phyloP scores from a whole-genome alignment of 805 yeast species.

The Lachancea quebecensis region DNA sequence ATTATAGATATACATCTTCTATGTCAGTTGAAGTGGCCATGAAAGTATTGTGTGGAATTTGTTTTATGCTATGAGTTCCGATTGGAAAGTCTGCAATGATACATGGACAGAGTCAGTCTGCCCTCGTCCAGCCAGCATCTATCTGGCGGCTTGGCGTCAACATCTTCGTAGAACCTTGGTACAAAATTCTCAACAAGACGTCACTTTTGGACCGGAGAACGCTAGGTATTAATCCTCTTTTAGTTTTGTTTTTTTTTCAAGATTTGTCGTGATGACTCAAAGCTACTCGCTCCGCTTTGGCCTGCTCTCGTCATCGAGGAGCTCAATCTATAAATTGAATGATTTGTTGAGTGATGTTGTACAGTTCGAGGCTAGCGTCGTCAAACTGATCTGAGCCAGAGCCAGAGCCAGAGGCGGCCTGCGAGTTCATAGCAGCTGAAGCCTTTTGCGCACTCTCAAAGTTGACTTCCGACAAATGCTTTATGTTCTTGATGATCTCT shows the following conservation, averaged over 20 bases:
- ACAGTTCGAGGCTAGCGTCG: slow-evolving; percentile 58
- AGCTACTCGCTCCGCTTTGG: too few relatives aligned
- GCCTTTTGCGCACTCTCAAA: slow-evolving; percentile 13
- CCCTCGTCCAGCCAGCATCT: too few relatives aligned
- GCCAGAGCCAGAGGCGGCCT: slow-evolving; percentile 24
- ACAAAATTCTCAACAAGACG: too few relatives aligned
- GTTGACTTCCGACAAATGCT: slow-evolving; percentile 37
- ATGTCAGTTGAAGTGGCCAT: background rate
- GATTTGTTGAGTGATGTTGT: slow-evolving; percentile 61
- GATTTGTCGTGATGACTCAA: background rate
- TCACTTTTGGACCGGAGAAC: background rate
- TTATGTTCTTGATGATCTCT: slow-evolving; percentile 48
- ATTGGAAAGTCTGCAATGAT: too few relatives aligned
- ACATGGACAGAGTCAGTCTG: too few relatives aligned
- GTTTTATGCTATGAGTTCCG: background rate
- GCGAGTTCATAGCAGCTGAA: slow-evolving; percentile 14
- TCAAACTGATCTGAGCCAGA: slow-evolving; percentile 38
- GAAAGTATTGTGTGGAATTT: background rate
- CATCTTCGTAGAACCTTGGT: too few relatives aligned
- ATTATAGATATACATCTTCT: background rate
- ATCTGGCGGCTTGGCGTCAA: too few relatives aligned
- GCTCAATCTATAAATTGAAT: slow-evolving; percentile 36
- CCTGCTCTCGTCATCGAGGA: background rate
- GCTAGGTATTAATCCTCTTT: background rate
- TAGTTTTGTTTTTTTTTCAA: background rate